Base-by-base conservation (phyloP, 2,329 filamentous ascomycete species). In the Aspergillus brasiliensis region DNA sequence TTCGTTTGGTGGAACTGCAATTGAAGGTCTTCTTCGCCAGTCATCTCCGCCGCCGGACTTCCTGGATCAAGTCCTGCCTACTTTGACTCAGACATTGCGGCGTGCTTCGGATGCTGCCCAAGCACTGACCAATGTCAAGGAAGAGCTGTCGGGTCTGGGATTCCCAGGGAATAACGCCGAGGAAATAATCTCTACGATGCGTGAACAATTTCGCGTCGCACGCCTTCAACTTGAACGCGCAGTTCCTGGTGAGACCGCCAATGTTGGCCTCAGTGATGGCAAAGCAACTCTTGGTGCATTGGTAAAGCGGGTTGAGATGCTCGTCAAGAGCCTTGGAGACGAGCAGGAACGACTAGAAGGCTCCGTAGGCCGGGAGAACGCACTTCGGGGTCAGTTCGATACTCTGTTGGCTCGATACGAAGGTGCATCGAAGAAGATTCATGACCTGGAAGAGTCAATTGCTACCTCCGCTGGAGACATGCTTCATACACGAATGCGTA, bases 381-480 rank as follows among this genome's bases (percentile, higher is more conserved):
- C 73, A 15, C 66, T 82, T 27, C 73, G 75, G n/a, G 73, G 73
- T 15, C 77, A 82, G 54, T 82, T 82, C 44, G 75, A 81, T 51
- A 70, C 71, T 44, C 67, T 77, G n/a, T 63, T 80, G 19, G 57
- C 70, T 34, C 72, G 75, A 19, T 72, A 76, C 31, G 75, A 80
- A 53, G 69, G 71, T 17, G 73, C 75, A 5, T 71, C 69, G 27
- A 71, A 69, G 25, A 76, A 76, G 54, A 73, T 78, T 46, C 65
- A 66, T 11, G 71, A 71, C 10, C 66, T 81, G 5, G 78, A 81
- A 62, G 69, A 74, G 10, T 69, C 71, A 0, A 72, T 77, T 34
- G 73, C 78, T 37, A 72, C 73, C n/a, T 77, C 78, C n/a, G 75
- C 77, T 5, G 71, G 77, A 21, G 78, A 81, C 56, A 77, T 81